Evolutionary conservation across 2,329 filamentous ascomycete species (phyloP).

Genomic region (Cercospora zeae-maydis): DNA sequence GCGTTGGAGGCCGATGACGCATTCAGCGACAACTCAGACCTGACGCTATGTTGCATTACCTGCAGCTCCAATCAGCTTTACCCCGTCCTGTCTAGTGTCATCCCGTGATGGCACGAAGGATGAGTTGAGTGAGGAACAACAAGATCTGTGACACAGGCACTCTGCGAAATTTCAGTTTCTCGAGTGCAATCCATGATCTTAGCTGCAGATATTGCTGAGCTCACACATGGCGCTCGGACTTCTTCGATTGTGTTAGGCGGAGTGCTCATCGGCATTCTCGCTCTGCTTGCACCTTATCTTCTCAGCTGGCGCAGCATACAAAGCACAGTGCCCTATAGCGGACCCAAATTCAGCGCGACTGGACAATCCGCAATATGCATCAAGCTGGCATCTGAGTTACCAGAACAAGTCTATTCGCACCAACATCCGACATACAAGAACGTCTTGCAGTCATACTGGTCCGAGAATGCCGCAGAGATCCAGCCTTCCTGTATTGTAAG

Average conservation of each 20-base stretch:
- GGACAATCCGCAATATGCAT: not conserved
- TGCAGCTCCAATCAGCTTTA: not conserved
- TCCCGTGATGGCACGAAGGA: not conserved
- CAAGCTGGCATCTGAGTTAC: not conserved
- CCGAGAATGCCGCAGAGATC: not conserved
- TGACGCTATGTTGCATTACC: not conserved
- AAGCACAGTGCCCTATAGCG: not conserved
- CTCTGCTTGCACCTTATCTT: not conserved
- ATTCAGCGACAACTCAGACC: too few species aligned
- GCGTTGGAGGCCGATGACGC: too few species aligned
- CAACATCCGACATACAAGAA: not conserved
- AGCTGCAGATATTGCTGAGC: not conserved
- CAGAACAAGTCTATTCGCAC: not conserved
- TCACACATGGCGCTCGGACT: not conserved
- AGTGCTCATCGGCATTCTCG: not conserved
- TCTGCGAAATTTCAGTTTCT: not conserved
- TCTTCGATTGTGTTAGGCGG: not conserved
- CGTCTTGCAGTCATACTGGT: not conserved
- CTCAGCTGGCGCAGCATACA: not conserved
- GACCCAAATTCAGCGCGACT: not conserved
- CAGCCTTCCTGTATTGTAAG: slow-evolving; percentile 13
- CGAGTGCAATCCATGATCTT: not conserved
- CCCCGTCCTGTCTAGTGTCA: not conserved
- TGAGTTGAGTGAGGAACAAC: not conserved
- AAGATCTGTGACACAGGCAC: not conserved